phyloP scores from a whole-genome alignment of 1,139 yeast species.

The Sugiyamaella grinbergsii region DNA sequence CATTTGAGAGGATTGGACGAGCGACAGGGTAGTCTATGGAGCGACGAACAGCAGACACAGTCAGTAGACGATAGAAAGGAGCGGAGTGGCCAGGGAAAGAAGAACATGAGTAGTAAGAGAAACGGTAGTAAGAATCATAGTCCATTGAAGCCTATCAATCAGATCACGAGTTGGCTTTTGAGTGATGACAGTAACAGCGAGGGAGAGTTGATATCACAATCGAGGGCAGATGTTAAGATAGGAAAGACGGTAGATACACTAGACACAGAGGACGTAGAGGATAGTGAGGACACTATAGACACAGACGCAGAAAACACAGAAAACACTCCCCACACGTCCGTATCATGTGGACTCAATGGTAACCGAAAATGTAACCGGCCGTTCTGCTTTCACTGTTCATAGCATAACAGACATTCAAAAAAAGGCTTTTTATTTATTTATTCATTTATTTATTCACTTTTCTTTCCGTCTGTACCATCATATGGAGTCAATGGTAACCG shows the following conservation, averaged over 20 bases:
- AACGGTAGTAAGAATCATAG: background rate
- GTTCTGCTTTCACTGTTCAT: slow-evolving; percentile 20
- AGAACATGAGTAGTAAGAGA: background rate
- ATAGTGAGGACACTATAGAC: background rate
- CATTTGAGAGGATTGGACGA: slow-evolving; percentile 53
- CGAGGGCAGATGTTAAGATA: background rate
- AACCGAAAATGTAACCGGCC: slow-evolving; percentile 8
- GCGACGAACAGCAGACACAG: slow-evolving; percentile 1
- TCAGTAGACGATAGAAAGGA: background rate
- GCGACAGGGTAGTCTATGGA: slow-evolving; percentile 1
- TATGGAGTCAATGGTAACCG: too few species aligned
- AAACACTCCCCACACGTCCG: too few species aligned
- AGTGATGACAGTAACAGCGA: background rate
- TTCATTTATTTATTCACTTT: background rate
- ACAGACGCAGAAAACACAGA: too few species aligned
- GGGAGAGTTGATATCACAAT: background rate
- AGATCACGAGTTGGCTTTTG: slow-evolving; percentile 1
- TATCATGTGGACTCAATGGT: background rate
- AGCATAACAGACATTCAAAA: background rate
- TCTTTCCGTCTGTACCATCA: too few species aligned
- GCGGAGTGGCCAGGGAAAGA: background rate
- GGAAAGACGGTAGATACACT: background rate
- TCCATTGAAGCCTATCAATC: background rate
- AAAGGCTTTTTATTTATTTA: background rate
- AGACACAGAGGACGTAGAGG: too few species aligned